Base-by-base conservation (phyloP, 2,329 filamentous ascomycete species). In the Arthrocladium fulminans region DNA sequence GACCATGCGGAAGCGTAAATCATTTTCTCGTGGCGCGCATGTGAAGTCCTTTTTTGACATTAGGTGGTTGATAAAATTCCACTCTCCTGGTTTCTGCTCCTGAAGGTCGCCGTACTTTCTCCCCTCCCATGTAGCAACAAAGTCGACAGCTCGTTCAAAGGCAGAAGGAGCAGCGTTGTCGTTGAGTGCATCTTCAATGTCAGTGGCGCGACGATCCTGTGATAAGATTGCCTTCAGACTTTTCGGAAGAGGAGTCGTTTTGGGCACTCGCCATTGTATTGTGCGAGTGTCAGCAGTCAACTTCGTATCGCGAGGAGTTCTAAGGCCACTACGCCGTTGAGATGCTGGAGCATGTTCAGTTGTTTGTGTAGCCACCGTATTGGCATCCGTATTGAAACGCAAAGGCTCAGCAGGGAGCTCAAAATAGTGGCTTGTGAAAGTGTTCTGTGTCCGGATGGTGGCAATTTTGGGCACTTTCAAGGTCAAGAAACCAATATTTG, bases 381-480 rank as follows among this genome's bases (percentile, higher is more conserved):
- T 53, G 23, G 53, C 53, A 46, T 55, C 49, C 20, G 44, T 29
- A 19, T 30, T 38, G 44, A 47, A 47, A 7, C 22, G 17, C n/a
- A 47, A 3, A 2, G 44, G 32, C 43, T 29, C 25, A 43, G 45
- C 35, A 53, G 51, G 25, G 53, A 59, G 7, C 51, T 54, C n/a
- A 53, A 42, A 20, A 55, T 54, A 9, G 57, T 45, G 8, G 54
- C 55, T 12, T 57, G 55, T 20, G 60, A 55, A 34, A 53, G 47
- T 19, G 38, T 67, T 68, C 55, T 71, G 29, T 4, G 23, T 37
- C 19, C 48, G 34, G 24, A 57, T 51, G 5, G 48, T 44, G 1
- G 46, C 49, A n/a, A 59, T 22, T n/a, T 49, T 40, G 5, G 56
- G 52, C 12, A 57, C 48, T 39, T 56, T 55, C 12, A 59, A 44